phyloP scores from a whole-genome alignment of 2,329 filamentous ascomycete species.

The Harringtonia lauricola region DNA sequence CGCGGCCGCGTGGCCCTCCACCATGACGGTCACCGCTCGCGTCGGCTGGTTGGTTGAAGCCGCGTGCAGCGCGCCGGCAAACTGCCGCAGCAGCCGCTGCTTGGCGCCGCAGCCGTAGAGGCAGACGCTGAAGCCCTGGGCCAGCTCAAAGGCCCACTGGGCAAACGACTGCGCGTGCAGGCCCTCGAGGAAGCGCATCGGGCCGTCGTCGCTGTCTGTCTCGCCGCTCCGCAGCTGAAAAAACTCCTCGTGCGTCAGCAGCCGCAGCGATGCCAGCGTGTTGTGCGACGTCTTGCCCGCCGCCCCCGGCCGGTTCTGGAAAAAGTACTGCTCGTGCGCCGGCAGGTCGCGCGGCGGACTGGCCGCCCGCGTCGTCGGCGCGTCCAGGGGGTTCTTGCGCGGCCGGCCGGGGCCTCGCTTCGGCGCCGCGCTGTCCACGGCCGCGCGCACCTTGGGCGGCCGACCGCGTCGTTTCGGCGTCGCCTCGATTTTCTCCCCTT shows the following conservation, averaged over 20 bases:
- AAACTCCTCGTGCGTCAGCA: slow-evolving; percentile 89
- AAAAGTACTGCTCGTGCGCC: slow-evolving; percentile 86
- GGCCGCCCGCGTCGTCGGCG: slow-evolving; percentile 27
- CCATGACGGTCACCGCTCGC: slow-evolving; percentile 56
- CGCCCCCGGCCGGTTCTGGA: slow-evolving; percentile 73
- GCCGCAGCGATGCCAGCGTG: slow-evolving; percentile 59
- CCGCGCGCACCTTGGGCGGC: slow-evolving; percentile 16
- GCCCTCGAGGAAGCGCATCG: slow-evolving; percentile 60
- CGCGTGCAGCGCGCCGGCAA: slow-evolving; percentile 59
- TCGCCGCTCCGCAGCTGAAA: slow-evolving; percentile 57
- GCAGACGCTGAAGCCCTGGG: slow-evolving; percentile 78
- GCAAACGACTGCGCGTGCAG: slow-evolving; percentile 74
- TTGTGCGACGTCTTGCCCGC: slow-evolving; percentile 83
- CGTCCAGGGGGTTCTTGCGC: slow-evolving; percentile 5
- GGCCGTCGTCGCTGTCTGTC: slow-evolving; percentile 38
- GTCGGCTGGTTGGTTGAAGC: too few relatives aligned
- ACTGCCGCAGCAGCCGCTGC: slow-evolving; percentile 58
- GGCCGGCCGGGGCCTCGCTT: slow-evolving; percentile 10
- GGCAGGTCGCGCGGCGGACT: slow-evolving; percentile 75
- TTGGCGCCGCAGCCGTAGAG: slow-evolving; percentile 93
- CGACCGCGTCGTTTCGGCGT: slow-evolving; percentile 31
- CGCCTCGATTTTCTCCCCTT: slow-evolving; percentile 20
- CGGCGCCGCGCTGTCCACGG: slow-evolving; percentile 22
- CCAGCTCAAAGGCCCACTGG: slow-evolving; percentile 87
- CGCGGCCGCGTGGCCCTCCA: slow-evolving; percentile 61